Conservation (phyloP, 805 yeast species). For the Metschnikowia sp. region DNA sequence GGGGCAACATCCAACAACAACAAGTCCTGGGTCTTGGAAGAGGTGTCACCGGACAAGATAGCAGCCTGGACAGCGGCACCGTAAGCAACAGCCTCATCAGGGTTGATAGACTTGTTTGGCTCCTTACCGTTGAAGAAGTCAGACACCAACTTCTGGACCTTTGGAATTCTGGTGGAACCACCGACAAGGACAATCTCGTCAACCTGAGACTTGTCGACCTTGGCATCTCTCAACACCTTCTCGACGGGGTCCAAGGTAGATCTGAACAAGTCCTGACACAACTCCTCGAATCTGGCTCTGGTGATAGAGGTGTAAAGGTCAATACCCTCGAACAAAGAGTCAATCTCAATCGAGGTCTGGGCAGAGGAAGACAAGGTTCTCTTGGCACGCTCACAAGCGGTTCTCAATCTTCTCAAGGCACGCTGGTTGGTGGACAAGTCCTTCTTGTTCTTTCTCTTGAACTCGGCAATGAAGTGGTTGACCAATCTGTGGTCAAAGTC, state of each 20-base stretch:
- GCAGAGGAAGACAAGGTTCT: conserved; percentile 42
- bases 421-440: conserved; percentile 79
- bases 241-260: conserved; percentile 47
- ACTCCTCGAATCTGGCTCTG: conserved; percentile 48
- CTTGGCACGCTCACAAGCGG: conserved; percentile 49
- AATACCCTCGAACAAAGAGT: conserved; percentile 47
- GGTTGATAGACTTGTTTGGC: conserved; percentile 47
- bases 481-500: conserved; percentile 90
- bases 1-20: conserved; percentile 96
- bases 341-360: conserved; percentile 44
- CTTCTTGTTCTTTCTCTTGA: conserved; percentile 88
- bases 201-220: conserved; percentile 42
- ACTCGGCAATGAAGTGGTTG: conserved; percentile 84
- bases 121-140: conserved; percentile 45
- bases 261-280: conserved; percentile 43
- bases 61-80: conserved; percentile 99
- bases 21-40: conserved; percentile 78
- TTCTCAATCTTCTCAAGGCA: conserved; percentile 66
- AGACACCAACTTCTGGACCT: conserved; percentile 47
- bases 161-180: conserved; percentile 51
- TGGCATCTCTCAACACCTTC: conserved; percentile 45
- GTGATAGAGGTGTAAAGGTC: conserved; percentile 46
- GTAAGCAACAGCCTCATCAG: conserved; percentile 50
- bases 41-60: conserved; percentile 77
- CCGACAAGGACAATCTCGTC: conserved; percentile 48